A percentile compares a stretch with the other conserved stretches of the same genome.
Evolutionary conservation across 2,329 filamentous ascomycete species (phyloP).

Genomic region (Apiospora malaysiana): DNA sequence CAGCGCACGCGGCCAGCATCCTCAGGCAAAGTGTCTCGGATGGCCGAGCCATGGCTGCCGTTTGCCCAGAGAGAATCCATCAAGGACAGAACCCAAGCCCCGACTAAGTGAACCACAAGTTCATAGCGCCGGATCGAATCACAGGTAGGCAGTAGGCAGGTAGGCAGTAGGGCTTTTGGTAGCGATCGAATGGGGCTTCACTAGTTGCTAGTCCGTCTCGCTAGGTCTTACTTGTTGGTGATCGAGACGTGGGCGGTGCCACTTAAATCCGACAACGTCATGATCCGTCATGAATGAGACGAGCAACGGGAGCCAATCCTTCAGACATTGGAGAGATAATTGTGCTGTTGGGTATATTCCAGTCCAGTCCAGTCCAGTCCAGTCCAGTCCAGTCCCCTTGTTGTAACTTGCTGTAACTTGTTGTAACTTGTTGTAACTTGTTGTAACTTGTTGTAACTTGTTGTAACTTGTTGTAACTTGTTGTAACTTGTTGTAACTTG

Average conservation of each 20-base stretch:
- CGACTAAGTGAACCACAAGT: background rate
- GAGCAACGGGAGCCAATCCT: background rate
- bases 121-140: background rate
- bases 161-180: conserved; percentile 5
- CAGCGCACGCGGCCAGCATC: conserved; percentile 12
- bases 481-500: too few relatives aligned
- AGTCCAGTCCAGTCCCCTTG: too few relatives aligned
- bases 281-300: conserved; percentile 4
- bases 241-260: conserved; percentile 2
- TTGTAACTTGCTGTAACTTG: too few relatives aligned
- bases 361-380: background rate
- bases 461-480: too few relatives aligned
- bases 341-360: background rate
- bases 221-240: conserved; percentile 10
- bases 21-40: conserved; percentile 7
- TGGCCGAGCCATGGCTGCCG: conserved; percentile 1
- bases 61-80: background rate
- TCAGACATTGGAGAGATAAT: background rate
- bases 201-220: conserved; percentile 3
- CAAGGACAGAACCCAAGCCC: background rate
- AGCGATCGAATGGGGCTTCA: conserved; percentile 17
- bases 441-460: too few relatives aligned
- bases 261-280: conserved; percentile 16
- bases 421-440: too few relatives aligned
- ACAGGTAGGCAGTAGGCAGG: too few relatives aligned